These are phyloP conservation scores for Termitomyces sp. DNA, from an alignment of 768 basidiomycete genomes.

Conservation along the genomic window DNA sequence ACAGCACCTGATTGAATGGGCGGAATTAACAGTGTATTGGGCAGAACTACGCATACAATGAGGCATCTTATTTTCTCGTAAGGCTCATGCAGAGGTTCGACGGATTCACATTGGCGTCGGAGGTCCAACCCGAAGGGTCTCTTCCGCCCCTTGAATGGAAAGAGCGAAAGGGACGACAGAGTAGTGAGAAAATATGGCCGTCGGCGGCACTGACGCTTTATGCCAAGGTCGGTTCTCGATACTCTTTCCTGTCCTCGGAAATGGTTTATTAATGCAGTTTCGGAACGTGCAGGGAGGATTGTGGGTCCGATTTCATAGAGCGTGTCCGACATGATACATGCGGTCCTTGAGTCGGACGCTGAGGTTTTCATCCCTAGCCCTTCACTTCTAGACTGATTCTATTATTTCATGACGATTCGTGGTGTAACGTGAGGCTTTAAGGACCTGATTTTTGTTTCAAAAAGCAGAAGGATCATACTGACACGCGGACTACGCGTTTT, in stretches of 20 bases:
- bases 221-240: constrained; percentile 45
- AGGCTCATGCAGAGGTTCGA: constrained; percentile 62
- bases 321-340: constrained; percentile 5
- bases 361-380: neutral
- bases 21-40: constrained; percentile 49
- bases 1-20: neutral
- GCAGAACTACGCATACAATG: constrained; percentile 73
- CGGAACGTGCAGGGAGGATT: constrained; percentile 42
- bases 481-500: neutral
- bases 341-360: neutral
- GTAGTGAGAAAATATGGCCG: constrained; percentile 56
- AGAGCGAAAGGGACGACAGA: constrained; percentile 40
- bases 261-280: neutral
- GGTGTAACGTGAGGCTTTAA: neutral
- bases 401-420: neutral
- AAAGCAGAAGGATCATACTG: neutral
- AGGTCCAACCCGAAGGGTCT: constrained; percentile 58
- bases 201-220: constrained; percentile 59
- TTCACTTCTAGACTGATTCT: neutral
- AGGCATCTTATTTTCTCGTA: constrained; percentile 68
- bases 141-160: constrained; percentile 58
- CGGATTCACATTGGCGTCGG: constrained; percentile 50
- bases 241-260: neutral
- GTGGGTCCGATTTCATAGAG: constrained; percentile 47
- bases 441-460: neutral